These are phyloP conservation scores for Thamnidium elegans DNA, from an alignment of 192 early-diverging fungal species.

Conservation along the genomic window DNA sequence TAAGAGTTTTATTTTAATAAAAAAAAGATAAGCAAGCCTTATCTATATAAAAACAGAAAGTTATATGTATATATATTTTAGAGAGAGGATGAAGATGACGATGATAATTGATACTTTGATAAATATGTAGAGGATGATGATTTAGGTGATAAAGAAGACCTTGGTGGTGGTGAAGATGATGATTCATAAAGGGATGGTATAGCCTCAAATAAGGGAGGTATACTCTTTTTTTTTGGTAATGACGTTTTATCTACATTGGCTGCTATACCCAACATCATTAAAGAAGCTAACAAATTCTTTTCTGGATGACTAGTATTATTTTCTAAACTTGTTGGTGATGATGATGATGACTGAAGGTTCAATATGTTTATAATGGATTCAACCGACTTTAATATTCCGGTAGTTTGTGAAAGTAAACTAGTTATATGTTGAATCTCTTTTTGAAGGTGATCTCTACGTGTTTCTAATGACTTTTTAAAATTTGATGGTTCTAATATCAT, in stretches of 20 bases:
- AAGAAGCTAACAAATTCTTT: slow-evolving; percentile 1
- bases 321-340: neutral
- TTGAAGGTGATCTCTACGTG: slow-evolving; percentile 1
- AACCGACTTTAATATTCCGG: slow-evolving; percentile 1
- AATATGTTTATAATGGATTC: slow-evolving; percentile 7
- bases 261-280: slow-evolving; percentile 8
- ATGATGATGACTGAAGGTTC: neutral
- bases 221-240: neutral
- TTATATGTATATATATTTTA: neutral
- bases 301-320: neutral
- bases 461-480: slow-evolving; percentile 1
- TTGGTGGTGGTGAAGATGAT: neutral
- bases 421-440: slow-evolving; percentile 13
- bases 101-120: neutral
- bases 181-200: slow-evolving; percentile 1
- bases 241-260: neutral
- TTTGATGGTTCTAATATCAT: slow-evolving; percentile 8
- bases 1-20: neutral
- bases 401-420: slow-evolving; percentile 6
- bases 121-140: too few species aligned
- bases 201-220: slow-evolving; percentile 3
- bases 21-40: neutral
- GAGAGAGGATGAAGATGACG: neutral
- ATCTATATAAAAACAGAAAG: too few species aligned
- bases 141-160: neutral